Base-by-base conservation (phyloP, 2,329 filamentous ascomycete species). In the Beauveria australis region DNA sequence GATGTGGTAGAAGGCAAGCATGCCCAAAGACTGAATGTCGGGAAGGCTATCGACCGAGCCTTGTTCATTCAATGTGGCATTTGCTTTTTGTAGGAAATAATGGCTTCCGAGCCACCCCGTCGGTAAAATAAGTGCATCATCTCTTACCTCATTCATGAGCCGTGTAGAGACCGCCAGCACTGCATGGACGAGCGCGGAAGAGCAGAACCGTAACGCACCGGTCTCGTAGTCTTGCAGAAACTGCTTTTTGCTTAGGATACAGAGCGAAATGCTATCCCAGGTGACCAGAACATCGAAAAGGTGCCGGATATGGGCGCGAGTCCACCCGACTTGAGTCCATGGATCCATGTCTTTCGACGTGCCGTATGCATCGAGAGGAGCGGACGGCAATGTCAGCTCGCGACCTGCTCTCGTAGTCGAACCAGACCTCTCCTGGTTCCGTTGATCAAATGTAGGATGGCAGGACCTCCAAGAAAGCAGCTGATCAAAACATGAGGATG, bases 141-240 rank as follows among this genome's bases (percentile, higher is more conserved):
- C 46, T 10, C 26, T 18, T 7, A 24, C 19, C 43, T 60, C 59
- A 43, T 60, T 44, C 14, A 61, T 49, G 5, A 61, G 51, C 6
- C 49, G 44, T 5, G 33, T 63, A 0, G 62, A 26, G 10, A 64
- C 44, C 41, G 59, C 59, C 16, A 64, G 37, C 10, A 63, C 53
- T 1, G 62, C 53, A 19, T 64, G 59, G n/a, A 63, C 62, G 3
- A 64, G 63, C 4, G 63, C 56, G 3, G 60, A 41, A 1, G 63
- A 64, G 51, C 63, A 63, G 41, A 60, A 64, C 5, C 55, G 59
- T 2, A 10, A 37, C 18, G 43, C 41, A n/a, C 62, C 63, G 8
- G 19, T 24, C 10, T 60, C 33, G 22, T 43, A 55, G 46, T 53
- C 49, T n/a, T 73, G 22, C 68, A 69, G 33, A 74, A 72, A 62